These are phyloP conservation scores for Niebla homalea DNA, from an alignment of 495 filamentous ascomycete genomes.

Conservation along the genomic window DNA sequence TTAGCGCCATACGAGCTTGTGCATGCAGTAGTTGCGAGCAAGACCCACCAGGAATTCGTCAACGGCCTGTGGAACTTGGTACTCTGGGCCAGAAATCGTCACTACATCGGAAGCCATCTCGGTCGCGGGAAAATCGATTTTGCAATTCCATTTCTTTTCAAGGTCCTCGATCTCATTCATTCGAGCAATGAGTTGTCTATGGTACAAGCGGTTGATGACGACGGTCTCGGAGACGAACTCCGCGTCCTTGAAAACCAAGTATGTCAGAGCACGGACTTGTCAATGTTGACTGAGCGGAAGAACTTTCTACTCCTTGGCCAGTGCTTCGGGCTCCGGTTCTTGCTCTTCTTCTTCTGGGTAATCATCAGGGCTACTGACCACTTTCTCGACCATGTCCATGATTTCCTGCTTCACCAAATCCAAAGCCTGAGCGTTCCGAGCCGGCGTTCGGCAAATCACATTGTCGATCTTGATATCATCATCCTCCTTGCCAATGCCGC, in stretches of 20 bases:
- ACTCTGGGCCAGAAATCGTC: slow-evolving; percentile 88
- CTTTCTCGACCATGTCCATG: slow-evolving; percentile 97
- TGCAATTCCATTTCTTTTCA: slow-evolving; percentile 98
- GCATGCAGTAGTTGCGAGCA: background rate
- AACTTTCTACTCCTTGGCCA: background rate
- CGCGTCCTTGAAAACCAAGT: slow-evolving; percentile 47
- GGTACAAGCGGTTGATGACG: slow-evolving; percentile 84
- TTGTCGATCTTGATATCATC: slow-evolving; percentile 98
- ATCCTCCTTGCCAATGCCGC: slow-evolving; percentile 83
- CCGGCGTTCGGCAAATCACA: slow-evolving; percentile 94
- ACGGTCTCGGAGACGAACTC: slow-evolving; percentile 92
- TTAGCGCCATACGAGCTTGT: slow-evolving; percentile 17
- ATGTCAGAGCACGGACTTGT: slow-evolving; percentile 12
- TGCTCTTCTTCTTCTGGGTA: slow-evolving; percentile 6
- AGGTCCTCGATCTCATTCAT: slow-evolving; percentile 82
- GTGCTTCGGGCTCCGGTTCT: background rate
- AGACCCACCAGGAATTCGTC: slow-evolving; percentile 73
- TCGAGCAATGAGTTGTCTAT: slow-evolving; percentile 80
- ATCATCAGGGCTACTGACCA: slow-evolving; percentile 37
- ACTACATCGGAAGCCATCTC: slow-evolving; percentile 95
- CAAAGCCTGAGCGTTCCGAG: slow-evolving; percentile 89
- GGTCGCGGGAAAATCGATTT: slow-evolving; percentile 91
- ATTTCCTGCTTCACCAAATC: slow-evolving; percentile 98
- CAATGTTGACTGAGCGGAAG: slow-evolving; percentile 5
- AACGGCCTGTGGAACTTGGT: slow-evolving; percentile 89